A percentile compares a stretch with the other conserved stretches of the same genome.
Conservation (phyloP, 768 basidiomycete genomes). For the Mycena floridula region DNA sequence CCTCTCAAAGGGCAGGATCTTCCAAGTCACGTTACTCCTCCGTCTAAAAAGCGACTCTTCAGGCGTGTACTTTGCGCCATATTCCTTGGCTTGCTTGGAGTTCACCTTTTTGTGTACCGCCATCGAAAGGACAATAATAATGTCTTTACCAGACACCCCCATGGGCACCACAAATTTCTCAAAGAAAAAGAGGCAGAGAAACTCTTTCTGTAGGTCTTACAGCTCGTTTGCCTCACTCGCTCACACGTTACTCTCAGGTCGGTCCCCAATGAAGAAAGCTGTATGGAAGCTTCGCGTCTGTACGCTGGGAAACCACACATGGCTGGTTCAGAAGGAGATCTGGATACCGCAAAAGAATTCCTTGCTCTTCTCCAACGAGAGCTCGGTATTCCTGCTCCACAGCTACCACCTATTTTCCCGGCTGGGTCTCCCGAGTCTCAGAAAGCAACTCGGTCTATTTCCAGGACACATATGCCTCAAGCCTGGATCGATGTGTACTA, state of each 20-base stretch:
- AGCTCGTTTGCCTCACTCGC: not conserved
- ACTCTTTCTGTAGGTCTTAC: not conserved
- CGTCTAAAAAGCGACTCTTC: not conserved
- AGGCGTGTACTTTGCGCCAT: not conserved
- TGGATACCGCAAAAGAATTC: constrained; percentile 51
- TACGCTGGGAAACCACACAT: constrained; percentile 53
- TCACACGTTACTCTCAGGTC: constrained; percentile 27
- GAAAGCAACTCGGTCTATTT: constrained; percentile 43
- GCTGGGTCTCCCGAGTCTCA: constrained; percentile 53
- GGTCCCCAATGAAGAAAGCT: constrained; percentile 44
- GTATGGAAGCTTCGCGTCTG: constrained; percentile 42
- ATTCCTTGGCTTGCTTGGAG: not conserved
- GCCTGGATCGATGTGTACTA: constrained; percentile 73
- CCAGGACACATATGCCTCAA: constrained; percentile 29
- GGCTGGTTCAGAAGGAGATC: constrained; percentile 52
- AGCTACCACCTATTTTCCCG: constrained; percentile 38
- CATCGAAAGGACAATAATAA: not conserved
- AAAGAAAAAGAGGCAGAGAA: not conserved
- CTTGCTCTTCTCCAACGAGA: constrained; percentile 45
- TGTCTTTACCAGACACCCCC: not conserved
- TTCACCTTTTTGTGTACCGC: not conserved
- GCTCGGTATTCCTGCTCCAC: constrained; percentile 31
- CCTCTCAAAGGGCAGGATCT: not conserved
- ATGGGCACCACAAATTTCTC: not conserved
- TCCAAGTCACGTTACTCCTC: not conserved